Percentiles rank a stretch among this genome's conserved stretches.
Evolutionary conservation across 441 rosid species (phyloP).

Genomic region (Flueggea neowawraea): DNA sequence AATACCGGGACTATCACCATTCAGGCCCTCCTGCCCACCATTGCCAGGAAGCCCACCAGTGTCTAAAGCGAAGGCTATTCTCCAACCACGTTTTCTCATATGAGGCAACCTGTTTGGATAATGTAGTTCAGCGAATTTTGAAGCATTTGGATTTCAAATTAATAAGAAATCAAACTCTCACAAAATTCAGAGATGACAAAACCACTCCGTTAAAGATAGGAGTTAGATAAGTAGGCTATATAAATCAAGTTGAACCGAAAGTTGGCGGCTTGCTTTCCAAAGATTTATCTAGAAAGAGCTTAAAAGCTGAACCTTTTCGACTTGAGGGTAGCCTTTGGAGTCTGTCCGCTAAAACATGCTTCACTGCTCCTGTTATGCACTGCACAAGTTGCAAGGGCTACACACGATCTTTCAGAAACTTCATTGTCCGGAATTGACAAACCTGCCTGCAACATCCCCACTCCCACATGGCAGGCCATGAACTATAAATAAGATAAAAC

Average conservation of each 20-base stretch:
- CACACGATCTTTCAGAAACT: slow-evolving; percentile 28
- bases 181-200: neutral
- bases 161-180: neutral
- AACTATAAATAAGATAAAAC: slow-evolving; percentile 15
- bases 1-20: slow-evolving; percentile 47
- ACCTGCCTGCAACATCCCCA: slow-evolving; percentile 29
- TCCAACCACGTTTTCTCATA: slow-evolving; percentile 43
- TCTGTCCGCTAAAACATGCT: slow-evolving; percentile 26
- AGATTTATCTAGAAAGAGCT: too few species aligned
- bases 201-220: neutral
- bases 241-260: too few species aligned
- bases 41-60: slow-evolving; percentile 70
- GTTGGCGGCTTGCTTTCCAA: too few species aligned
- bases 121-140: neutral
- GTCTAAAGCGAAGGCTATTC: slow-evolving; percentile 68
- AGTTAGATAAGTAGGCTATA: too few species aligned
- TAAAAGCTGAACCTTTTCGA: slow-evolving; percentile 1
- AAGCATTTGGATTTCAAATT: neutral
- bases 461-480: slow-evolving; percentile 57
- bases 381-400: slow-evolving; percentile 25
- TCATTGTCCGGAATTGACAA: slow-evolving; percentile 30
- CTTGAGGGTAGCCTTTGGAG: slow-evolving; percentile 30
- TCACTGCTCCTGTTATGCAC: slow-evolving; percentile 27
- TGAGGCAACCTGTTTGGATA: slow-evolving; percentile 32
- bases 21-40: slow-evolving; percentile 48